A percentile compares a stretch with the other conserved stretches of the same genome.
These are phyloP conservation scores for Lichtheimia ornata DNA, from an alignment of 371 early-diverging fungal genomes.

Conservation along the genomic window DNA sequence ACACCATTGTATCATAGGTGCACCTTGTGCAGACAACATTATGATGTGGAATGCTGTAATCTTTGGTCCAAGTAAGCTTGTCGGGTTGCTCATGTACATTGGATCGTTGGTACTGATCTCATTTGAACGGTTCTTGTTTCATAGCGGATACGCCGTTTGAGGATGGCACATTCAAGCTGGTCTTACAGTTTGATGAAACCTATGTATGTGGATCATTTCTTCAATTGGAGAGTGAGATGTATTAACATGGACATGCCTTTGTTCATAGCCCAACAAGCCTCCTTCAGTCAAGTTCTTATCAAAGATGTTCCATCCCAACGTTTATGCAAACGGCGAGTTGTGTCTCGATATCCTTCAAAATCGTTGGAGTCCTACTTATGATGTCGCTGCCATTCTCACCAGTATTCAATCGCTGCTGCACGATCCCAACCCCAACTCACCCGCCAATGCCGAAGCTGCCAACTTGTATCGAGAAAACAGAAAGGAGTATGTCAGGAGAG, in stretches of 20 bases:
- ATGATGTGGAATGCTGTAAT: constrained; percentile 98
- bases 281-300: constrained; percentile 97
- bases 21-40: constrained; percentile 94
- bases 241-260: background rate
- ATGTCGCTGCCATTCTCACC: constrained; percentile 95
- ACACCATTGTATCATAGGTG: constrained; percentile 57
- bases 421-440: constrained; percentile 98
- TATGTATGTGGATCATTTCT: constrained; percentile 57
- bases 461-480: constrained; percentile 90
- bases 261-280: constrained; percentile 90
- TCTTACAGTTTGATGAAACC: constrained; percentile 95
- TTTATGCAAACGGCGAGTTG: constrained; percentile 97
- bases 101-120: background rate
- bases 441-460: constrained; percentile 99
- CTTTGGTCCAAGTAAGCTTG: constrained; percentile 85
- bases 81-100: background rate
- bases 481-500: constrained; percentile 92
- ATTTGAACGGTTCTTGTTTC: background rate
- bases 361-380: constrained; percentile 97
- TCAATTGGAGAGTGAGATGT: background rate
- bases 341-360: constrained; percentile 99
- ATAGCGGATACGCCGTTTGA: constrained; percentile 98
- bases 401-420: constrained; percentile 97
- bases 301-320: constrained; percentile 99
- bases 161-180: constrained; percentile 98